These are phyloP conservation scores for Phytophthora citrophthora DNA, from an alignment of 352 stramenopile species.

Conservation along the genomic window DNA sequence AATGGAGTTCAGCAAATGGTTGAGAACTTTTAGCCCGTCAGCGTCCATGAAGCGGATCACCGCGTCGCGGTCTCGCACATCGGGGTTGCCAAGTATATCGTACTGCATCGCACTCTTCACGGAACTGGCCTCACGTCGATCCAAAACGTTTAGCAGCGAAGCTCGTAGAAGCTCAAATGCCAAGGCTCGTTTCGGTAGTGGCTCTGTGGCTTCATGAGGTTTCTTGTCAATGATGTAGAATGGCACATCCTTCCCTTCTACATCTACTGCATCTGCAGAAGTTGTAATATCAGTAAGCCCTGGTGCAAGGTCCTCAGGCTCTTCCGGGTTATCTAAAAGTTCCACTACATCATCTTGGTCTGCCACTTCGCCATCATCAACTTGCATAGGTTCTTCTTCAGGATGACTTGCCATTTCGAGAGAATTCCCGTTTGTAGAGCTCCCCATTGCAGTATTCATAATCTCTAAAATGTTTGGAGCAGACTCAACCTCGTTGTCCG, in stretches of 20 bases:
- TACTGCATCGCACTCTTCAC: slow-evolving; percentile 62
- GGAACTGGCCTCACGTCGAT: slow-evolving; percentile 40
- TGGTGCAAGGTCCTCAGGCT: neutral
- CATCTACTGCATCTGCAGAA: neutral
- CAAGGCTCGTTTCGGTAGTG: slow-evolving; percentile 51
- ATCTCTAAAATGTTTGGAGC: slow-evolving; percentile 41
- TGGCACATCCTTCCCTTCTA: slow-evolving; percentile 7
- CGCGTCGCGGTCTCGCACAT: slow-evolving; percentile 69
- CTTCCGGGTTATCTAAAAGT: slow-evolving; percentile 1
- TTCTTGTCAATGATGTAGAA: slow-evolving; percentile 63
- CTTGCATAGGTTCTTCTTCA: slow-evolving; percentile 34
- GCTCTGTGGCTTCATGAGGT: slow-evolving; percentile 33
- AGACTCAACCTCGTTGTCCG: slow-evolving; percentile 14
- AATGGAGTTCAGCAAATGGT: slow-evolving; percentile 53
- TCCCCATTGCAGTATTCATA: slow-evolving; percentile 20
- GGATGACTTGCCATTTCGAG: slow-evolving; percentile 49
- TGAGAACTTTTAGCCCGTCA: slow-evolving; percentile 63
- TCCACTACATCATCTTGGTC: slow-evolving; percentile 13
- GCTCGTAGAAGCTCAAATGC: slow-evolving; percentile 70
- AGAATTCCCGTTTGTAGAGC: slow-evolving; percentile 20
- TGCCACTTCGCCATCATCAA: slow-evolving; percentile 36
- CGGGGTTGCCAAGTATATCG: slow-evolving; percentile 61
- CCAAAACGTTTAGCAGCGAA: slow-evolving; percentile 61
- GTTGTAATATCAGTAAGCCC: neutral
- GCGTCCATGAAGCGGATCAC: slow-evolving; percentile 68